Evolutionary conservation across 2,329 filamentous ascomycete species (phyloP).

Genomic region (Elsinoe fawcettii): DNA sequence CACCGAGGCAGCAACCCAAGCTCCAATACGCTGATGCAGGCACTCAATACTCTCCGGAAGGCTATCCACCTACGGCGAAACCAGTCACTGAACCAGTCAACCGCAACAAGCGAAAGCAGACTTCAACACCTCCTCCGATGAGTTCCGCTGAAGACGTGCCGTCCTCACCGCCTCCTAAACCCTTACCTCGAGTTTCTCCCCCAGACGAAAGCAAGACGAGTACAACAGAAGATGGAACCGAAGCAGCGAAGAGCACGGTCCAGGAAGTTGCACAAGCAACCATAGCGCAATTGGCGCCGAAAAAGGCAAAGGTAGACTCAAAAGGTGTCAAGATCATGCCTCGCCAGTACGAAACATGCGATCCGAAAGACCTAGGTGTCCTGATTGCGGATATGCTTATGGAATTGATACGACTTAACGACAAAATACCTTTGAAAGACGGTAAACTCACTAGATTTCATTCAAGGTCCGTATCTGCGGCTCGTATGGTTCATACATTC

Average conservation of each 20-base stretch:
- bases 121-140: conserved; percentile 22
- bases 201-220: background rate
- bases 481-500: background rate
- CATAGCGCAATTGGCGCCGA: background rate
- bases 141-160: conserved; percentile 23
- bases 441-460: conserved; percentile 90
- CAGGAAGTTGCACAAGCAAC: conserved; percentile 22
- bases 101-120: conserved; percentile 22
- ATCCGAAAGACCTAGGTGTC: conserved; percentile 77
- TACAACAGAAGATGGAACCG: background rate
- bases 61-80: conserved; percentile 36
- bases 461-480: conserved; percentile 56
- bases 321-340: conserved; percentile 53
- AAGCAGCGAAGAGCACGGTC: background rate
- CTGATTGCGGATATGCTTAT: conserved; percentile 92
- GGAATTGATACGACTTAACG: conserved; percentile 89
- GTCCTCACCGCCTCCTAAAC: conserved; percentile 30
- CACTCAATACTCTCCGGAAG: conserved; percentile 49
- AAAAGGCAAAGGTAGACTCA: conserved; percentile 15
- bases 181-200: conserved; percentile 29
- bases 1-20: conserved; percentile 14
- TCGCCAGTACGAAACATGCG: conserved; percentile 69
- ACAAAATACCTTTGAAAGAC: conserved; percentile 73
- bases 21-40: conserved; percentile 37
- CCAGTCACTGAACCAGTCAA: background rate